A percentile compares a stretch with the other conserved stretches of the same genome.
Conservation (phyloP, 164 flowering plant genomes). For the Annona cherimola region DNA sequence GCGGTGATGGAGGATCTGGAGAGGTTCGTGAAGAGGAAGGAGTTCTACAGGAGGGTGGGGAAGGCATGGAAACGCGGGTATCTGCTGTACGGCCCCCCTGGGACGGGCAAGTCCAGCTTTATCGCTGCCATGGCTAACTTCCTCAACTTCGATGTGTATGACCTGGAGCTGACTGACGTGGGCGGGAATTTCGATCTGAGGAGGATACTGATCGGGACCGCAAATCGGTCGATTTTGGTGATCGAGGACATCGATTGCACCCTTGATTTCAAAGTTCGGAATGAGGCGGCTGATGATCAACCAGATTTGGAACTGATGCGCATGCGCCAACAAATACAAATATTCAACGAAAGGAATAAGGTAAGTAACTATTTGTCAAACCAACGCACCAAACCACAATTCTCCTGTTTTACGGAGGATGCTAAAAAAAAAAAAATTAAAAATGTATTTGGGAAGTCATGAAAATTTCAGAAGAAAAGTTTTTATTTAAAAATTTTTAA, state of each 20-base stretch:
- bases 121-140: constrained; percentile 74
- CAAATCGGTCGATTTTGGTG: constrained; percentile 48
- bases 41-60: constrained; percentile 51
- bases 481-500: too few species aligned
- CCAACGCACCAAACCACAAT: too few species aligned
- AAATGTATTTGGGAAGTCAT: too few species aligned
- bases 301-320: background rate
- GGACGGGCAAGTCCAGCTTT: constrained; percentile 75
- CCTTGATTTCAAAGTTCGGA: constrained; percentile 24
- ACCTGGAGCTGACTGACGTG: constrained; percentile 48
- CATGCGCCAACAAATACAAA: background rate
- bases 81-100: constrained; percentile 65
- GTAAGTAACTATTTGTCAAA: background rate
- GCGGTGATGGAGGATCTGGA: constrained; percentile 49
- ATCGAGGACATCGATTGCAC: constrained; percentile 56
- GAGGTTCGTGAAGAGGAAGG: constrained; percentile 37
- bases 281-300: background rate
- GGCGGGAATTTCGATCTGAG: constrained; percentile 45
- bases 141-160: constrained; percentile 53
- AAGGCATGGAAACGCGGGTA: constrained; percentile 76
- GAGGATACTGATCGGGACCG: constrained; percentile 35
- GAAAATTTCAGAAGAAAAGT: too few species aligned
- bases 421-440: too few species aligned
- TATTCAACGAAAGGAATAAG: background rate
- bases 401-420: too few species aligned